Evolutionary conservation across 306 rosid genomes (phyloP).

Genomic region (Begonia masoniana): DNA sequence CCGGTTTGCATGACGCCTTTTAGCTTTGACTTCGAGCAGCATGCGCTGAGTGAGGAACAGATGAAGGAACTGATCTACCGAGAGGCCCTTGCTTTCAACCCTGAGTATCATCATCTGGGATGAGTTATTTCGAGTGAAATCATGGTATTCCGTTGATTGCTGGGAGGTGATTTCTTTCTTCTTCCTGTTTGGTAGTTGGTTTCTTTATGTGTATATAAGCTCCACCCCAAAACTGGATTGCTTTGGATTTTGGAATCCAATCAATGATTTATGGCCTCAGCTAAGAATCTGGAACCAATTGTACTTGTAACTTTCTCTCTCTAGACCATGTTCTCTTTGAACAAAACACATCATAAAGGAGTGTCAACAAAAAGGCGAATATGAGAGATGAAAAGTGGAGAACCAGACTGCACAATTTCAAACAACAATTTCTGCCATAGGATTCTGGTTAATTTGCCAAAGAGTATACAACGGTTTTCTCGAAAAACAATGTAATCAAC

Average conservation of each 20-base stretch:
- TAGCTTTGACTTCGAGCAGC: constrained; percentile 97
- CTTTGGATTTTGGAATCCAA: constrained; percentile 1
- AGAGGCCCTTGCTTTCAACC: constrained; percentile 97
- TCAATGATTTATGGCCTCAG: neutral
- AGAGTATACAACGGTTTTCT: neutral
- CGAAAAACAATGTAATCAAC: constrained; percentile 4
- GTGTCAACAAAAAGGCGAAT: too few relatives aligned
- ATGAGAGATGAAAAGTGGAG: too few relatives aligned
- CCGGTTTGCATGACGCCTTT: constrained; percentile 94
- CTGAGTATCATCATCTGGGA: constrained; percentile 53
- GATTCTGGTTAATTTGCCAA: neutral
- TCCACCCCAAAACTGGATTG: neutral
- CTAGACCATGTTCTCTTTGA: too few relatives aligned
- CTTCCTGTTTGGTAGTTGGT: neutral
- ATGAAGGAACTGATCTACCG: constrained; percentile 85
- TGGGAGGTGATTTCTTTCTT: constrained; percentile 7
- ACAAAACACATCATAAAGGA: too few relatives aligned
- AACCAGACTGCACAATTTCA: too few relatives aligned
- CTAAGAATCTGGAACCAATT: neutral
- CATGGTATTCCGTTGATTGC: neutral
- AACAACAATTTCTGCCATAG: neutral
- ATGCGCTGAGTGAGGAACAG: constrained; percentile 84
- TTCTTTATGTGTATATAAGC: neutral
- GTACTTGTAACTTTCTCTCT: neutral
- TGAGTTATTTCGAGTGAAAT: neutral